These are phyloP conservation scores for Mycena venus DNA, from an alignment of 768 basidiomycete species.

Conservation along the genomic window DNA sequence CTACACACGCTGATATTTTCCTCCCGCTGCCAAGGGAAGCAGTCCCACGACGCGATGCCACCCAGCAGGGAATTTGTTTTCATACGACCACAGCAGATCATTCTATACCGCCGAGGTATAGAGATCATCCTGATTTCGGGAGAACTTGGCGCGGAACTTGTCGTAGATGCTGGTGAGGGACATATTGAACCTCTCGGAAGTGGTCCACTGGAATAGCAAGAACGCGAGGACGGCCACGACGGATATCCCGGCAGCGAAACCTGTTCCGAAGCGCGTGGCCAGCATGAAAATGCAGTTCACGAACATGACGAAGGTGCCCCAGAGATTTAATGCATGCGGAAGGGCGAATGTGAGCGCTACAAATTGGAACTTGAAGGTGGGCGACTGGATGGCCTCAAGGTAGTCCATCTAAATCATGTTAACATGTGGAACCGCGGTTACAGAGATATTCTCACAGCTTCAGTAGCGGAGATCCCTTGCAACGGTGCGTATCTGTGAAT, in stretches of 20 bases:
- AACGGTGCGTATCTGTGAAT: conserved; percentile 54
- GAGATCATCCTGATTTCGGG: background rate
- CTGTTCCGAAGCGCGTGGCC: conserved; percentile 26
- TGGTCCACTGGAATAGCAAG: conserved; percentile 31
- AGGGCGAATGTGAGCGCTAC: conserved; percentile 65
- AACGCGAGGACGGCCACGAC: conserved; percentile 14
- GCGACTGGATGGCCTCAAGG: conserved; percentile 53
- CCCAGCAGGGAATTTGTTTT: conserved; percentile 7
- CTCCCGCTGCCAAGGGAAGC: conserved; percentile 16
- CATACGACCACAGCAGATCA: conserved; percentile 4
- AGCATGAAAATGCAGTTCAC: conserved; percentile 49
- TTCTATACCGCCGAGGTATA: conserved; percentile 17
- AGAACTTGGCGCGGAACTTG: conserved; percentile 10
- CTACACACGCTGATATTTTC: conserved; percentile 19
- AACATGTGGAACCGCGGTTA: background rate
- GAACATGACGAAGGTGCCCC: conserved; percentile 55
- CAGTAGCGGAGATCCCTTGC: conserved; percentile 48
- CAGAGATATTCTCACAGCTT: conserved; percentile 55
- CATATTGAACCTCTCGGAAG: conserved; percentile 26
- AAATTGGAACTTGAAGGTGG: conserved; percentile 60
- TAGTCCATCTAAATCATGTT: conserved; percentile 47
- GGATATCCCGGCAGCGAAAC: conserved; percentile 22
- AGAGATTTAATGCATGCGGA: conserved; percentile 67
- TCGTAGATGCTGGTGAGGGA: background rate
- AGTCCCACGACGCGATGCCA: background rate